Conservation (phyloP, 257 asterid genomes). For the Craterostigma plantagineum region DNA sequence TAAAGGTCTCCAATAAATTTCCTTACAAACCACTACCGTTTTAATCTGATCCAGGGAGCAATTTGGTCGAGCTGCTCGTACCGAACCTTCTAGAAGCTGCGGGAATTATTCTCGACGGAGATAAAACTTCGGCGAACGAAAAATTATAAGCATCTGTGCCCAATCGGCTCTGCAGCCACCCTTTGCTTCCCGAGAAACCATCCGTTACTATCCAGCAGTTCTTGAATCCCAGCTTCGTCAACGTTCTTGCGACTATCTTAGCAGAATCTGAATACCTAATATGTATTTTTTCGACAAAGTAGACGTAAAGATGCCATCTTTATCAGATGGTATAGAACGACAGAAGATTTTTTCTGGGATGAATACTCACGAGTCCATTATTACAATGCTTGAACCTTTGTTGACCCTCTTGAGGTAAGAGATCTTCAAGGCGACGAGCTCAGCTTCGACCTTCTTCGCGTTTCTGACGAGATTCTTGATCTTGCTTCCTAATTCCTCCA, state of each 20-base stretch:
- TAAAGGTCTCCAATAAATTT: too few species aligned
- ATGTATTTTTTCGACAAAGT: slow-evolving; percentile 3
- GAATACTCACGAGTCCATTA: slow-evolving; percentile 76
- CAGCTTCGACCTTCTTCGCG: slow-evolving; percentile 78
- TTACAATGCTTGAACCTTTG: slow-evolving; percentile 61
- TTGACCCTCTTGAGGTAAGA: slow-evolving; percentile 72
- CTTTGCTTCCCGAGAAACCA: slow-evolving; percentile 86
- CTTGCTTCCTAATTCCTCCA: slow-evolving; percentile 82
- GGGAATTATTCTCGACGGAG: slow-evolving; percentile 63
- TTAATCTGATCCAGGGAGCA: slow-evolving; percentile 34
- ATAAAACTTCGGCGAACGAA: slow-evolving; percentile 52
- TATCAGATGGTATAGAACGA: too few species aligned
- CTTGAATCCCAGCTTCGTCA: slow-evolving; percentile 79
- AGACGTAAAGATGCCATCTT: too few species aligned
- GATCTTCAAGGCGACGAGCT: slow-evolving; percentile 74
- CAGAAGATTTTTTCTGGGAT: slow-evolving; percentile 1
- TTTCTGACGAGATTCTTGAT: slow-evolving; percentile 45
- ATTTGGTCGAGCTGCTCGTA: slow-evolving; percentile 41
- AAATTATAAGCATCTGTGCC: slow-evolving; percentile 67
- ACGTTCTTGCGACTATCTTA: slow-evolving; percentile 59
- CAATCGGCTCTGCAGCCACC: slow-evolving; percentile 81
- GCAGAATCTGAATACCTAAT: slow-evolving; percentile 72
- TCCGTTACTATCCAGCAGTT: slow-evolving; percentile 59
- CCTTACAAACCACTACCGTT: too few species aligned
- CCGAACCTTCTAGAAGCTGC: slow-evolving; percentile 37